Percentiles rank a stretch among this genome's conserved stretches.
Conservation (phyloP, 352 stramenopile species). For the Phytophthora uliginosa region DNA sequence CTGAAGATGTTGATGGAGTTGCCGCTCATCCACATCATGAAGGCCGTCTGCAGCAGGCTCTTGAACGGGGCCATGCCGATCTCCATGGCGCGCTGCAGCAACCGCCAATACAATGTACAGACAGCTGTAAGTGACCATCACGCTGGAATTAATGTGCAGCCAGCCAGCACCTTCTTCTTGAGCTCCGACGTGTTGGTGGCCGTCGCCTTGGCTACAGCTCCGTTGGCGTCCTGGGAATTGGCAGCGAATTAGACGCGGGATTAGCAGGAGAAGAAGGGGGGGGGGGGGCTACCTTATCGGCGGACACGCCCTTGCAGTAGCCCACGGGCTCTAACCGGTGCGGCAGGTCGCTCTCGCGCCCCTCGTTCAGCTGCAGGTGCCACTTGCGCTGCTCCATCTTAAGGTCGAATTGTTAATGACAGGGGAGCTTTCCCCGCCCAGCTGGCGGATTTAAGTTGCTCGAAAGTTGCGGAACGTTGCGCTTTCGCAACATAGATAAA, state of each 20-base stretch:
- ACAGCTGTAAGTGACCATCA: conserved; percentile 8
- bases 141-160: not conserved
- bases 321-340: conserved; percentile 72
- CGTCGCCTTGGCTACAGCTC: conserved; percentile 65
- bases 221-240: conserved; percentile 51
- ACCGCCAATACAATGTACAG: not conserved
- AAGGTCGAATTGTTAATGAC: not conserved
- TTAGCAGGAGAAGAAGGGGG: not conserved
- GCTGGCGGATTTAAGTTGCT: not conserved
- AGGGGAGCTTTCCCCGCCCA: not conserved
- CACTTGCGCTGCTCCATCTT: conserved; percentile 76
- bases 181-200: conserved; percentile 81
- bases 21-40: conserved; percentile 98
- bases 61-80: conserved; percentile 93
- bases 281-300: conserved; percentile 55
- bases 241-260: not conserved
- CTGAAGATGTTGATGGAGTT: conserved; percentile 96
- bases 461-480: no score
- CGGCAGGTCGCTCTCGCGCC: conserved; percentile 77
- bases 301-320: conserved; percentile 66
- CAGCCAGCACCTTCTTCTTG: conserved; percentile 83
- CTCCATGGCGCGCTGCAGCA: conserved; percentile 88
- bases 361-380: conserved; percentile 82
- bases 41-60: conserved; percentile 93
- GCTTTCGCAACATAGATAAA: not conserved